Evolutionary conservation across 176 grass and related monocot species (phyloP).

Genomic region (Oryza meridionalis): DNA sequence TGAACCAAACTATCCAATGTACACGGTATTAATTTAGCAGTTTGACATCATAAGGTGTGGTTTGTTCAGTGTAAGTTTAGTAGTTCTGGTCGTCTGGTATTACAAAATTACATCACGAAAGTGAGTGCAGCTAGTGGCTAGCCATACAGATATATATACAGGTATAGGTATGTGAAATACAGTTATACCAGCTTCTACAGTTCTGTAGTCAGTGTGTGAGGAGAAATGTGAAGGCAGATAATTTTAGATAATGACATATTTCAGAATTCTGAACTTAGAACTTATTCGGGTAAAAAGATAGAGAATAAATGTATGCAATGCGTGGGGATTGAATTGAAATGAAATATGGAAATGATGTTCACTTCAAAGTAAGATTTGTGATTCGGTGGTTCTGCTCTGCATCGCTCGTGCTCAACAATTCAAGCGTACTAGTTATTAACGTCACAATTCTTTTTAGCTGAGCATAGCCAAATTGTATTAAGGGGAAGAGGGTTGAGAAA

Average conservation of each 20-base stretch:
- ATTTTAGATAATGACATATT: constrained; percentile 4
- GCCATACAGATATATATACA: constrained; percentile 15
- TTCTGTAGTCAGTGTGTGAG: background rate
- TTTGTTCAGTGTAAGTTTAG: background rate
- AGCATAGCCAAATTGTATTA: too few relatives aligned
- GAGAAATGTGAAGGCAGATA: background rate
- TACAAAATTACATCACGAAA: background rate
- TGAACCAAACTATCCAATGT: background rate
- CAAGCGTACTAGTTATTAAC: too few relatives aligned
- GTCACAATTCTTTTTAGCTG: background rate
- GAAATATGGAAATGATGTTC: background rate
- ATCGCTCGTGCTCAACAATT: background rate
- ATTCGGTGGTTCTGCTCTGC: background rate
- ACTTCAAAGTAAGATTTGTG: background rate
- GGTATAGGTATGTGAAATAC: constrained; percentile 16
- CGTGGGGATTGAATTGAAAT: background rate
- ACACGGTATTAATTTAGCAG: constrained; percentile 24
- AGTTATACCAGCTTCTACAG: background rate
- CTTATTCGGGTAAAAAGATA: background rate
- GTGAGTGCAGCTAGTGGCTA: constrained; percentile 10
- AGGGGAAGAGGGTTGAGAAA: too few relatives aligned
- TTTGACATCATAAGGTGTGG: constrained; percentile 8
- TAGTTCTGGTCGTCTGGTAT: constrained; percentile 1
- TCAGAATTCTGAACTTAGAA: constrained; percentile 1
- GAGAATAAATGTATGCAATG: background rate